A percentile compares a stretch with the other conserved stretches of the same genome.
Conservation (phyloP, 768 basidiomycete species). For the Clathrus columnatus region DNA sequence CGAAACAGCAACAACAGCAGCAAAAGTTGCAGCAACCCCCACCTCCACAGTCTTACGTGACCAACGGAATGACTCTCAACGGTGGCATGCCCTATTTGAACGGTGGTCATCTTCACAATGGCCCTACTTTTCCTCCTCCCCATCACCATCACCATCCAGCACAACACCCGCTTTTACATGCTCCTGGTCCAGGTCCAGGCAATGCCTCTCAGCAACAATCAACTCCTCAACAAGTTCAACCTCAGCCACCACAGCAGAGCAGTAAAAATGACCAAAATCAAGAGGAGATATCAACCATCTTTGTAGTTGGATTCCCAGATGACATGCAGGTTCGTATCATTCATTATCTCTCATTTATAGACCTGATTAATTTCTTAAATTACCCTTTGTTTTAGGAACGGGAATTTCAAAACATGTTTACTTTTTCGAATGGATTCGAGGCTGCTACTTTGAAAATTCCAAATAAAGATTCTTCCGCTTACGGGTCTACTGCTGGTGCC, state of each 20-base stretch:
- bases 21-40: slow-evolving; percentile 27
- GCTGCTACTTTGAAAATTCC: slow-evolving; percentile 97
- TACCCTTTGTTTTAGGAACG: slow-evolving; percentile 59
- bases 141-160: slow-evolving; percentile 19
- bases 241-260: slow-evolving; percentile 22
- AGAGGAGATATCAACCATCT: slow-evolving; percentile 94
- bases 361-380: slow-evolving; percentile 15
- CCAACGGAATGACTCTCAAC: neutral
- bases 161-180: slow-evolving; percentile 17
- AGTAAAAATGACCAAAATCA: slow-evolving; percentile 26
- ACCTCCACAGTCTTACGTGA: slow-evolving; percentile 9
- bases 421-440: slow-evolving; percentile 91
- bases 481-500: slow-evolving; percentile 34
- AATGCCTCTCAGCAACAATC: slow-evolving; percentile 2
- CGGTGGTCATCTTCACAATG: neutral
- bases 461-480: slow-evolving; percentile 79
- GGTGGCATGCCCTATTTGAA: neutral
- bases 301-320: slow-evolving; percentile 98
- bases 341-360: slow-evolving; percentile 21
- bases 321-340: slow-evolving; percentile 74
- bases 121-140: neutral
- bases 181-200: neutral
- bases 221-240: slow-evolving; percentile 13
- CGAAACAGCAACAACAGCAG: slow-evolving; percentile 26
- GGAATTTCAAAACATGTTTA: slow-evolving; percentile 99